Evolutionary conservation across 345 rosid genomes (phyloP).

Genomic region (Corchorus olitorius): DNA sequence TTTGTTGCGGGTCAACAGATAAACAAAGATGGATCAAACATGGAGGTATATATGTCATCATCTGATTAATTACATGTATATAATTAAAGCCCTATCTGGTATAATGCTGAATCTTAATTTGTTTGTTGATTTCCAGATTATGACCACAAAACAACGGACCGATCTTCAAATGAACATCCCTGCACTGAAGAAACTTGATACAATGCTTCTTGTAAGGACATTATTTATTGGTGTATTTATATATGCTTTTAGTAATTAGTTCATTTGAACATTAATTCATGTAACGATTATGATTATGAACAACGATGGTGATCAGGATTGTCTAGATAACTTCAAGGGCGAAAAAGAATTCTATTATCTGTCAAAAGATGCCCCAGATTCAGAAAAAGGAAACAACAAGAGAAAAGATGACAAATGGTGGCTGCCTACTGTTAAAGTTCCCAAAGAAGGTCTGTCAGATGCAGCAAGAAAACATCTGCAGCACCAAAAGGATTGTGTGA

Average conservation of each 20-base stretch:
- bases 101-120: background rate
- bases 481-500: constrained; percentile 82
- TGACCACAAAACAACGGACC: constrained; percentile 75
- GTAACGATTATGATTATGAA: background rate
- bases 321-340: constrained; percentile 79
- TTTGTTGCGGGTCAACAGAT: constrained; percentile 66
- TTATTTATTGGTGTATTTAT: background rate
- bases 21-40: constrained; percentile 51
- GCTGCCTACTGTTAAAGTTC: constrained; percentile 81
- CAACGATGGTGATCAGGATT: constrained; percentile 49
- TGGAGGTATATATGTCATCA: constrained; percentile 48
- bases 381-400: constrained; percentile 49
- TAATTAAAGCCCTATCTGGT: background rate
- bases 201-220: constrained; percentile 83
- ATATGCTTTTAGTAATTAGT: background rate
- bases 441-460: constrained; percentile 76
- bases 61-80: background rate
- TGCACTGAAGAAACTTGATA: constrained; percentile 88
- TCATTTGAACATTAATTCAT: background rate
- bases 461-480: constrained; percentile 66
- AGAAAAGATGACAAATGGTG: constrained; percentile 93
- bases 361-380: constrained; percentile 67
- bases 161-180: constrained; percentile 96
- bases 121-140: constrained; percentile 48
- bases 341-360: constrained; percentile 76